These are phyloP conservation scores for Clarkia xantiana DNA, from an alignment of 345 rosid genomes.

Conservation along the genomic window DNA sequence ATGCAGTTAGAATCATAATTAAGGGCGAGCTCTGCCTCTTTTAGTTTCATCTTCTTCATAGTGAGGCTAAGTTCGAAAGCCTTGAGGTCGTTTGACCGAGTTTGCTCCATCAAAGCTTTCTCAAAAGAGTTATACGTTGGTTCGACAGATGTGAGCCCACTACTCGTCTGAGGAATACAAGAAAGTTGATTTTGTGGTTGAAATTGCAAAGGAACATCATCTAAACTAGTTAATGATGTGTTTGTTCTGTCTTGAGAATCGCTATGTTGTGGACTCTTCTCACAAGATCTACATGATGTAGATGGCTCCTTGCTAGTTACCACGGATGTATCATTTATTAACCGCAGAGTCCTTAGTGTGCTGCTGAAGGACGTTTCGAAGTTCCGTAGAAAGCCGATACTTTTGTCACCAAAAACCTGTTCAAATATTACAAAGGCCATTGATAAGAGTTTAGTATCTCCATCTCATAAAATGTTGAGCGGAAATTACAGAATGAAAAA, in stretches of 20 bases:
- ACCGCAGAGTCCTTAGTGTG: neutral
- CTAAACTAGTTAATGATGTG: constrained; percentile 12
- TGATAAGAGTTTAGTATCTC: constrained; percentile 12
- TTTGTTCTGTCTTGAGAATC: constrained; percentile 1
- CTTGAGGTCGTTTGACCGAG: constrained; percentile 69
- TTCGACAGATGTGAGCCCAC: constrained; percentile 13
- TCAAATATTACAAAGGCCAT: constrained; percentile 13
- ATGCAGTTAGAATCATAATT: constrained; percentile 40
- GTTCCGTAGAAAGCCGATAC: constrained; percentile 42
- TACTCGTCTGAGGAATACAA: constrained; percentile 19
- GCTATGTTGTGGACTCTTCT: neutral
- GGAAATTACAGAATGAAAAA: constrained; percentile 7
- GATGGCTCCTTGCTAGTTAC: neutral
- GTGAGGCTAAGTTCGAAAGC: constrained; percentile 36
- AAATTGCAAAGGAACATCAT: constrained; percentile 19
- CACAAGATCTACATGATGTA: neutral
- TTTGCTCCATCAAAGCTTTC: constrained; percentile 45
- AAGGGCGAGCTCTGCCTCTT: constrained; percentile 40
- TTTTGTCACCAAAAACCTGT: constrained; percentile 75
- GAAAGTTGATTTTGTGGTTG: constrained; percentile 22
- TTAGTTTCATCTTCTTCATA: constrained; percentile 32
- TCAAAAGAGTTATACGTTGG: constrained; percentile 23
- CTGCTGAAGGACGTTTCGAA: constrained; percentile 24
- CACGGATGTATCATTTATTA: neutral
- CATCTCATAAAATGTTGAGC: neutral